These are phyloP conservation scores for Aspergillus sp. DNA, from an alignment of 2,329 filamentous ascomycete species.

Conservation along the genomic window DNA sequence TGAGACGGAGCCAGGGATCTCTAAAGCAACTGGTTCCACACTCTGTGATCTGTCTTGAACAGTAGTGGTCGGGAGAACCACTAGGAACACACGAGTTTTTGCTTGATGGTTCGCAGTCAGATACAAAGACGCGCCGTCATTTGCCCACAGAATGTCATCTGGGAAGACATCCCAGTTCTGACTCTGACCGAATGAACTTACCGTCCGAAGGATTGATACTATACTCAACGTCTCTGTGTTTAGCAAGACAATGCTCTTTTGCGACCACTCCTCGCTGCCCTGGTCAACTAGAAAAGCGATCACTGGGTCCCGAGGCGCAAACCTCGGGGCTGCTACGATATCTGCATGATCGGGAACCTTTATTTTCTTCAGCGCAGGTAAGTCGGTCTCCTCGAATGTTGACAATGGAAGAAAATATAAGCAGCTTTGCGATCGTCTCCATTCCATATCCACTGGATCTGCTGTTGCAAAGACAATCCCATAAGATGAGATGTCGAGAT, in stretches of 20 bases:
- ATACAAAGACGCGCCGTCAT: not conserved
- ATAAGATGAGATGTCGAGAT: not conserved
- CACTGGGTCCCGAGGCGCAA: not conserved
- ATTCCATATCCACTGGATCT: not conserved
- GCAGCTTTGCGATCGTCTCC: not conserved
- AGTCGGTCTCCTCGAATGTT: conserved; percentile 2
- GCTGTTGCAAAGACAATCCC: not conserved
- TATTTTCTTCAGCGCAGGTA: not conserved
- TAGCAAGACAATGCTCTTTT: not conserved
- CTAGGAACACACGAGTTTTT: not conserved
- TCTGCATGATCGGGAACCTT: not conserved
- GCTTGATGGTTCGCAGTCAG: not conserved
- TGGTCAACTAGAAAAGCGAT: conserved; percentile 3
- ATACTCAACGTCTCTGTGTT: not conserved
- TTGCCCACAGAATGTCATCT: conserved; percentile 1
- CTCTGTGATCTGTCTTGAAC: not conserved
- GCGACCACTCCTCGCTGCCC: not conserved
- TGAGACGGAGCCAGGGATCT: not conserved
- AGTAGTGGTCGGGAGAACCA: not conserved
- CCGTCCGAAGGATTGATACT: not conserved
- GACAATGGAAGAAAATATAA: conserved; percentile 1
- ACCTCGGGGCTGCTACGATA: not conserved
- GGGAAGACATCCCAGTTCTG: conserved; percentile 3
- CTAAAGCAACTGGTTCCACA: not conserved
- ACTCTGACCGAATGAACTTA: not conserved